Conservation (phyloP, 73 alveolate genomes). For the Paramecium sonneborni region DNA sequence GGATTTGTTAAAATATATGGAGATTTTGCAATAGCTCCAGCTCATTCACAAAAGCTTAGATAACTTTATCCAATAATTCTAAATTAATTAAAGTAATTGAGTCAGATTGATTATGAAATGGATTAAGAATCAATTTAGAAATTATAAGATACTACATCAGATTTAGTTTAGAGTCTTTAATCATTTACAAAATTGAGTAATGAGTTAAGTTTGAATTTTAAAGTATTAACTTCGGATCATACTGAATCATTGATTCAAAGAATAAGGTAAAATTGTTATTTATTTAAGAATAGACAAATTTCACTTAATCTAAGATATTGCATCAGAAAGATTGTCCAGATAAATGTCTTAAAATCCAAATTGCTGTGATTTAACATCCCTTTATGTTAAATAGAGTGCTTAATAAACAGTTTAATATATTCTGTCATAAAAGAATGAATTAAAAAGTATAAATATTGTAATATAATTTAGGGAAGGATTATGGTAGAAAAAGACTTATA, state of each 20-base stretch:
- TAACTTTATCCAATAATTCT: not conserved
- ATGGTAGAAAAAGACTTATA: slow-evolving; percentile 30
- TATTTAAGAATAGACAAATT: not conserved
- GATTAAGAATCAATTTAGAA: not conserved
- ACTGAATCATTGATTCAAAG: not conserved
- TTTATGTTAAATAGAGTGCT: not conserved
- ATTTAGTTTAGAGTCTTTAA: not conserved
- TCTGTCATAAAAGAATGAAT: not conserved
- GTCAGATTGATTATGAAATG: slow-evolving; percentile 38
- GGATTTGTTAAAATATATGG: not conserved
- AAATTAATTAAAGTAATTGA: not conserved
- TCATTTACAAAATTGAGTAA: not conserved
- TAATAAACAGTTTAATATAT: not conserved
- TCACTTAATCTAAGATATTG: not conserved
- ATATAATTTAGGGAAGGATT: not conserved
- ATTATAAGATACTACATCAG: not conserved
- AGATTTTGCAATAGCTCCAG: slow-evolving; percentile 28
- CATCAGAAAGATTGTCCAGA: not conserved
- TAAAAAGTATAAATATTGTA: not conserved
- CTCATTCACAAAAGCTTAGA: slow-evolving; percentile 13
- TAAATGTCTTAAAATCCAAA: not conserved
- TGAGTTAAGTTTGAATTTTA: not conserved
- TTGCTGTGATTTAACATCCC: slow-evolving; percentile 22
- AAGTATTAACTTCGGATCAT: not conserved
- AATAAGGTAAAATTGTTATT: not conserved